These are phyloP conservation scores for Entomophthora muscae DNA, from an alignment of 371 early-diverging fungal species.

Conservation along the genomic window DNA sequence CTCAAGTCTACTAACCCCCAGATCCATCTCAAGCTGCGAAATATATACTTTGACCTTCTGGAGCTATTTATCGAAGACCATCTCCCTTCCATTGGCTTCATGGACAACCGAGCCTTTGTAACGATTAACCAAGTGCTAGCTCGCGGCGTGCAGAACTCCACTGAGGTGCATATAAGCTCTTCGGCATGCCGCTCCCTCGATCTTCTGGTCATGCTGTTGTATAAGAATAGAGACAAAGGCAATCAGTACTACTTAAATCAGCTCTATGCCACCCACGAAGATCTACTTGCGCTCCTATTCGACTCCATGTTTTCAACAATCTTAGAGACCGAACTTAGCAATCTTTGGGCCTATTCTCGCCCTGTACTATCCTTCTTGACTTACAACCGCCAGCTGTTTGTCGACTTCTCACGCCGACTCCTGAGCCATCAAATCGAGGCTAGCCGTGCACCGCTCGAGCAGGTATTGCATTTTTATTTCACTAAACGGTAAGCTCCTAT, in stretches of 20 bases:
- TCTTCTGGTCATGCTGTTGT: background rate
- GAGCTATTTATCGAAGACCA: conserved; percentile 47
- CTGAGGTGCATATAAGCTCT: background rate
- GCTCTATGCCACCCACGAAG: background rate
- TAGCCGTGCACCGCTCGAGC: background rate
- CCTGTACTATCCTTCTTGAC: background rate
- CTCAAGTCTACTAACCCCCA: conserved; percentile 11
- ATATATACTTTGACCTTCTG: conserved; percentile 33
- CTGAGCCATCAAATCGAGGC: background rate
- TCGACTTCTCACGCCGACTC: background rate
- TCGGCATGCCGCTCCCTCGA: background rate
- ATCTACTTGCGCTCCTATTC: background rate
- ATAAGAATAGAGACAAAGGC: background rate
- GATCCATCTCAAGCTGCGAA: conserved; percentile 42
- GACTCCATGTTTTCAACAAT: background rate
- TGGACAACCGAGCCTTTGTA: conserved; percentile 29
- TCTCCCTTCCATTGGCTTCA: conserved; percentile 30
- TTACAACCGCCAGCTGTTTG: background rate
- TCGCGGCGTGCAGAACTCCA: conserved; percentile 26
- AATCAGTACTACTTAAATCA: background rate
- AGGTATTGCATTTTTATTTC: background rate
- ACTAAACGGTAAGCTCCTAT: background rate
- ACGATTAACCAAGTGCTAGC: conserved; percentile 41
- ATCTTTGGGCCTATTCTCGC: background rate
- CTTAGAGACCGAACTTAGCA: background rate